These are phyloP conservation scores for Saccharomycopsis phalli DNA, from an alignment of 1,139 yeast genomes.

Conservation along the genomic window DNA sequence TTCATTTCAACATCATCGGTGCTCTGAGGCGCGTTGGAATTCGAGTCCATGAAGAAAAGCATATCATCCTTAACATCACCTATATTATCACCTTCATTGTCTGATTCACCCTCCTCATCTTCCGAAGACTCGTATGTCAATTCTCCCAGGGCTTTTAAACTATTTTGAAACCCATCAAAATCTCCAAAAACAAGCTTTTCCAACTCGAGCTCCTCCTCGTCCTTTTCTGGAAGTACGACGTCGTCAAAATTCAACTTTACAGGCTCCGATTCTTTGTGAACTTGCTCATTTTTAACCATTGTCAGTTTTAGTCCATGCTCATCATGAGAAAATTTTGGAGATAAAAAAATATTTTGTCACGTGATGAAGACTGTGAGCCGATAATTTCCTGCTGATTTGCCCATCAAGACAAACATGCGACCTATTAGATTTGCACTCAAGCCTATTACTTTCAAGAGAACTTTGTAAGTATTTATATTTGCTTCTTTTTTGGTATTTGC, in stretches of 20 bases:
- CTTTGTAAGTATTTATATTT: background rate
- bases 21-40: constrained; percentile 26
- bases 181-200: constrained; percentile 92
- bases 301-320: background rate
- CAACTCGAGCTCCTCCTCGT: constrained; percentile 68
- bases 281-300: background rate
- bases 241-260: background rate
- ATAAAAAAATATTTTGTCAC: background rate
- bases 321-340: background rate
- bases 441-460: no score
- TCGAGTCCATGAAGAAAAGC: constrained; percentile 57
- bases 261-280: background rate
- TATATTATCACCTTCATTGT: constrained; percentile 28
- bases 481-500: background rate
- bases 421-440: background rate
- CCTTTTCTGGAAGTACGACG: constrained; percentile 31
- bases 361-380: background rate
- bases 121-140: constrained; percentile 43
- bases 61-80: constrained; percentile 47
- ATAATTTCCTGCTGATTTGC: background rate
- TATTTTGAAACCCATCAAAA: constrained; percentile 62
- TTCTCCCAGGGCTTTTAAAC: constrained; percentile 50
- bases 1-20: constrained; percentile 24
- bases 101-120: constrained; percentile 30
- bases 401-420: background rate